Evolutionary conservation across 768 basidiomycete genomes (phyloP), one percentile per base, ranked within the genome.

Genomic region (Amanita phalloides): DNA sequence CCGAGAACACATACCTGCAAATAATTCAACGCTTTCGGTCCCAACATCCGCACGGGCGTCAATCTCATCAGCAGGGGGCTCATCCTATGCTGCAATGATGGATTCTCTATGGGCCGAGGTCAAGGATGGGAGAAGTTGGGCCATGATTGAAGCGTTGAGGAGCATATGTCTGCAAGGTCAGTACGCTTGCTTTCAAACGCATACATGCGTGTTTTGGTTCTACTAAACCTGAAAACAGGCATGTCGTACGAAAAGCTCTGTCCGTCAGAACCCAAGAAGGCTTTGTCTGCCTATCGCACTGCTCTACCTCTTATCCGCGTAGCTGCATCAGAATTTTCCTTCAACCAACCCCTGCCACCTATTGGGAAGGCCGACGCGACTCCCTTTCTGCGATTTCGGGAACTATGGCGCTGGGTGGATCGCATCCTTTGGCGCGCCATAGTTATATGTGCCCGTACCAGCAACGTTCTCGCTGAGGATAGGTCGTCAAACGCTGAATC

Each of bases 391-490:
- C 75, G 75, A 43, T 81, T 86, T 51, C 84, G 86, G 6, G 93
- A 97, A 59, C 72, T 94, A 8, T 92, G 90, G 77, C 75, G 91
- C 46, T 93, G 89, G 87, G 72, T 79, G 2, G 90, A 95, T 58
- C 75, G 82, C 17, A 72, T 90, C 21, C 69, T 93, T n/a, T 86
- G 87, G 71, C 78, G 93, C n/a, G 82, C 82, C 2, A 74, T 88
- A 39, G 68, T 87, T 1, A 65, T 91, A 0, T 76, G 81, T 13
- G 69, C 88, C 3, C 73, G 74, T 11, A 55, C 53, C n/a, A 55
- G 21, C 49, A 43, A 53, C 21, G 35, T 49, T 55, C 49, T 58
- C 51, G 51, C 55, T 53, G 38, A 53, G 33, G 33, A 45, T 48
- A 43, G 39, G 43, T 25, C 43, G 48, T 21, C 30, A 20, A 39